Conservation (phyloP, 2,329 filamentous ascomycete species). For the Calycina herbarum region DNA sequence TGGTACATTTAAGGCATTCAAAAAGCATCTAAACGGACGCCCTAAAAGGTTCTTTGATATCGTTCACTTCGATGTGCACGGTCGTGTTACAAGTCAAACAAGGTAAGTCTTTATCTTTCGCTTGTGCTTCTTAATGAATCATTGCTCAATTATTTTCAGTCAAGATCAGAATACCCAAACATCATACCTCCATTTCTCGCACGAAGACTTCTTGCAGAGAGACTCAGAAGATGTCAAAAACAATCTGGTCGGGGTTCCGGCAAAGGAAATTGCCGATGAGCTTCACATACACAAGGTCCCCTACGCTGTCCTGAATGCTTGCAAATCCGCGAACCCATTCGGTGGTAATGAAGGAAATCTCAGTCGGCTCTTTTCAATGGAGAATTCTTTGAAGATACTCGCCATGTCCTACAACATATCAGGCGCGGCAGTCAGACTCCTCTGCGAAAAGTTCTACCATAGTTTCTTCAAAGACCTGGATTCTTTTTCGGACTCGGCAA, state of each 20-base stretch:
- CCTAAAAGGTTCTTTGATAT: not conserved
- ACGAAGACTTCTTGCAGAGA: not conserved
- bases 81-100: not conserved
- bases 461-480: not conserved
- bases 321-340: constrained; percentile 5
- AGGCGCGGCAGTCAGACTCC: not conserved
- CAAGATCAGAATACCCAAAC: not conserved
- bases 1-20: not conserved
- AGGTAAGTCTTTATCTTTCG: not conserved
- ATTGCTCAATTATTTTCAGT: not conserved
- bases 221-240: not conserved
- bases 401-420: constrained; percentile 6
- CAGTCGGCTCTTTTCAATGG: constrained; percentile 1
- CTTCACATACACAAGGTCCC: not conserved
- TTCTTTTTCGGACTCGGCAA: constrained; percentile 2
- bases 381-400: constrained; percentile 5
- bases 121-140: not conserved
- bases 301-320: constrained; percentile 4
- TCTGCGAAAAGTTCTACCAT: constrained; percentile 2
- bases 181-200: constrained; percentile 3
- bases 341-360: constrained; percentile 2
- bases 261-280: not conserved
- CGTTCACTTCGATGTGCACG: constrained; percentile 5
- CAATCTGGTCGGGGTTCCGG: not conserved
- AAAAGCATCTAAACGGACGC: not conserved